Evolutionary conservation across 2,329 filamentous ascomycete genomes (phyloP), one percentile per base, ranked within the genome.

Genomic region (Fusarium anguioides): DNA sequence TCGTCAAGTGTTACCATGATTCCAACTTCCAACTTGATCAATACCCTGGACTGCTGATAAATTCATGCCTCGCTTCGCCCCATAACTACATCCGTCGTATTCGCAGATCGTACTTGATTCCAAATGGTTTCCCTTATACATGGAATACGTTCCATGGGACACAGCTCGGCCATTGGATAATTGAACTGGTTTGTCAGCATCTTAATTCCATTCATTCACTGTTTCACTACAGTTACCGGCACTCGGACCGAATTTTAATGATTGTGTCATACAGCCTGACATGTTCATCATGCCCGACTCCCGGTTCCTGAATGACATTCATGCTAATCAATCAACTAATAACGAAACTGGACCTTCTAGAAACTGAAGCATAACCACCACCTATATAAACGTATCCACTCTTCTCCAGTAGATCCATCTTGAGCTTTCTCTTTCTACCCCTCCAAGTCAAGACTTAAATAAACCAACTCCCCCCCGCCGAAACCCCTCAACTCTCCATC

Each of bases 231-330:
- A 29, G 27, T 29, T 29, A 11, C 35, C 65, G 65, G 65, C 50
- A 65, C 50, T 69, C 65, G 65, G 65, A 44, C 50, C 36, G 26
- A 51, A 62, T 59, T 66, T 64, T 66, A 39, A 36, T 47, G 42
- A 66, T 72, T 69, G 70, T 72, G 70, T 71, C 70, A 72, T 72
- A 41, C 27, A 37, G 49, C 57, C 48, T 41, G 64, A 50, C 60
- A 61, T 62, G 59, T 60, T 66, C 64, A 72, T 66, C 68, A 71
- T 52, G 53, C 31, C 64, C 64, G 64, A 68, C 53, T 45, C 36
- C 54, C 35, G 24, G 14, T 17, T 45, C 23, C 40, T 57, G 55
- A 50, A 50, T 42, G 42, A 11, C 26, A 15, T 42, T 14, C 20
- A 15, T 42, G 39, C 18, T 57, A 63, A 63, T 64, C 59, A 51